Evolutionary conservation across 2,329 filamentous ascomycete genomes (phyloP), one percentile per base, ranked within the genome.

Genomic region (Alternaria rosae): DNA sequence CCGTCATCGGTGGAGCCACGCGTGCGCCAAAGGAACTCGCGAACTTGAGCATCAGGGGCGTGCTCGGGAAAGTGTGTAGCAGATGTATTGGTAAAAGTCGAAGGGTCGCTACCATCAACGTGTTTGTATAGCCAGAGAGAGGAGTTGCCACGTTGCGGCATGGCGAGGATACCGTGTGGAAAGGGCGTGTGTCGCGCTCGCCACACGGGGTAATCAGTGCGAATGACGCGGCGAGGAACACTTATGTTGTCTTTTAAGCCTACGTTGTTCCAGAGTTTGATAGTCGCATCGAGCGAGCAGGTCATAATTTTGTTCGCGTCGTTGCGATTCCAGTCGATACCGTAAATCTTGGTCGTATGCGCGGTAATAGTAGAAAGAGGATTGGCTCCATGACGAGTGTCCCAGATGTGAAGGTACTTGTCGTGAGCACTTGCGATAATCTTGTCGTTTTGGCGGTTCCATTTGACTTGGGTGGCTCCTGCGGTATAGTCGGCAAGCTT

Each of bases 381-480:
- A 61, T 88, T 85, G 4, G 91, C 90, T 1, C 93, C 88, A 74
- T 91, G 92, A 51, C 94, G 86, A 74, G 92, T 89, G 78, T 97
- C 94, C 94, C 94, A 97, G 54, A 97, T 92, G 63, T 92, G 91
- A 44, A 97, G 83, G 81, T 89, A 93, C 51, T 90, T 89, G 79
- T 97, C 93, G 80, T 97, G 94, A 11, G 94, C 93, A 28, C 94
- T 97, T 20, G 94, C 94, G 50, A 97, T 83, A 26, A 97, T 89
- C 74, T 95, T 88, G n/a, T 91, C 85, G 72, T 97, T 89, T 76
- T 94, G 92, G 25, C 94, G 88, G 75, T 94, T 97, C 85, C 92
- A 97, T 80, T 97, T 97, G 66, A 97, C 94, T 77, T 97, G 94
- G 1, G 94, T 97, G 11, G 93, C 94, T 43, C 94, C 94, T 28